These are phyloP conservation scores for Globisporangium mamillatum DNA, from an alignment of 352 stramenopile species.

Conservation along the genomic window DNA sequence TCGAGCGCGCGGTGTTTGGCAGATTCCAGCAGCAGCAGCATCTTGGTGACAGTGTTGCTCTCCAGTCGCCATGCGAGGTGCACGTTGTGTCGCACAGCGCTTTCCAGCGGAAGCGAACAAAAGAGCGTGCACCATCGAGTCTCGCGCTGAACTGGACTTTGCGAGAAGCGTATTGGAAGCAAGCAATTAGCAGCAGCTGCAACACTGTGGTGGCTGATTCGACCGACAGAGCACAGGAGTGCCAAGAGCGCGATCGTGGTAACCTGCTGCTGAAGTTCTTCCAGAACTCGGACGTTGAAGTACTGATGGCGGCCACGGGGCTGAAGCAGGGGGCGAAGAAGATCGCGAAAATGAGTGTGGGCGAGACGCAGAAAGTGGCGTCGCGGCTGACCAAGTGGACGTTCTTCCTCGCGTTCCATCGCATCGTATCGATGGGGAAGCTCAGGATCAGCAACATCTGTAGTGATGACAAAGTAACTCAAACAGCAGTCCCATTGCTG, in stretches of 20 bases:
- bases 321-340: constrained; percentile 80
- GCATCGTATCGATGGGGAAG: constrained; percentile 11
- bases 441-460: not conserved
- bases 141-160: constrained; percentile 62
- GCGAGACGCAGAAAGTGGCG: constrained; percentile 45
- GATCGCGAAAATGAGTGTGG: constrained; percentile 40
- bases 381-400: constrained; percentile 63
- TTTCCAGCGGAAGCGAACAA: constrained; percentile 19
- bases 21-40: constrained; percentile 18
- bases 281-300: constrained; percentile 39
- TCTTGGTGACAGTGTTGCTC: not conserved
- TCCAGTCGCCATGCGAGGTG: not conserved
- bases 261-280: constrained; percentile 34
- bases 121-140: constrained; percentile 26
- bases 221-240: not conserved
- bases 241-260: not conserved
- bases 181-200: not conserved
- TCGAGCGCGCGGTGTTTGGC: constrained; percentile 44
- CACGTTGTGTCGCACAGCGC: constrained; percentile 4
- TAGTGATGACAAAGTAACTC: not conserved
- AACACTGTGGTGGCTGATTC: not conserved
- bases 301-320: constrained; percentile 52
- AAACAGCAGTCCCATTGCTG: constrained; percentile 14
- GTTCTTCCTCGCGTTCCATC: constrained; percentile 49
- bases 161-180: constrained; percentile 38